Evolutionary conservation across 352 stramenopile genomes (phyloP), one percentile per base, ranked within the genome.

Genomic region (Pythium chondricola): DNA sequence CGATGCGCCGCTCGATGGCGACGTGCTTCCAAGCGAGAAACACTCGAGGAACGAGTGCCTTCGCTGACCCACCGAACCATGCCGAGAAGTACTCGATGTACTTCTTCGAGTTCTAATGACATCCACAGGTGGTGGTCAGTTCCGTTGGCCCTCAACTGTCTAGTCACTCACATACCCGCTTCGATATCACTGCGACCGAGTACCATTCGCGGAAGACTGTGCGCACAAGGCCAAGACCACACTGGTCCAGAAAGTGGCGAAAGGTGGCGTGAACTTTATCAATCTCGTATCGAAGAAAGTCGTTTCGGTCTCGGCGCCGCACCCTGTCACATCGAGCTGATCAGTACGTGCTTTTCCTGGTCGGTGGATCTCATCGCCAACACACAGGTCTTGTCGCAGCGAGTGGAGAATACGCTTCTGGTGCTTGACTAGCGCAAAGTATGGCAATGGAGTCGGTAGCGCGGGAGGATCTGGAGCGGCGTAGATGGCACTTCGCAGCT

Each of bases 151-250:
- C n/a, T n/a, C n/a, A n/a, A n/a, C n/a, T n/a, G n/a, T n/a, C n/a
- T n/a, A n/a, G n/a, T n/a, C 43, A 17, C 7, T 17, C 6, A 44
- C 49, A n/a, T 54, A 89, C 78, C 51, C 82, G 80, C 43, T 89
- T 89, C 48, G 63, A 65, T 6, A 85, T 51, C 17, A 89, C 45
- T 0, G 65, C 65, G 37, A 75, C 46, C 9, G 64, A 74, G 56
- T 89, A 71, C 78, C 78, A 89, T 45, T 85, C 73, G n/a, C 58
- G 72, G 39, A 89, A 71, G 36, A 84, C 52, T 11, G 77, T 67
- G 1, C 67, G 69, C 24, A 75, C 48, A 30, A 89, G 50, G 6
- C 71, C 71, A 7, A 57, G 43, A 0, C 61, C 65, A 44, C 73
- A 84, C 14, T 74, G 63, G 5, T 67, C 61, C 32, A 89, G 49